Evolutionary conservation across 2,329 filamentous ascomycete species (phyloP), one percentile per base, ranked within the genome.

Genomic region (Podosphaera xanthii): DNA sequence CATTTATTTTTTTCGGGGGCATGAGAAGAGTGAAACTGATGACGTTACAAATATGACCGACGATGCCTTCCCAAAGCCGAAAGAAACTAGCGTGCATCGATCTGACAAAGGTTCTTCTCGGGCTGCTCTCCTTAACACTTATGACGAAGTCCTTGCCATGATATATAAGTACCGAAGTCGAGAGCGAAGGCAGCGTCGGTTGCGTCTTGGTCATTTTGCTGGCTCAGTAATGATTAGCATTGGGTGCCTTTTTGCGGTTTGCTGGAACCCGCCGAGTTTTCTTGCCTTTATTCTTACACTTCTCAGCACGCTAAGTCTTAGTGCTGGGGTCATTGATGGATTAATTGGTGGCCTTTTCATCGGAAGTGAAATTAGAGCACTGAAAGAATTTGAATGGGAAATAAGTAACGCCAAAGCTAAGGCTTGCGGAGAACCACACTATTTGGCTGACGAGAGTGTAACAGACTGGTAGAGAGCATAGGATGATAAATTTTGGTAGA

Each of bases 341-440:
- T 71, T 97, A 48, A 86, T 97, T 69, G 86, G 89, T 0, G 77
- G 92, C 0, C 71, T 97, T 56, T 98, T 98, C 69, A 84, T 95
- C 60, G 83, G 84, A 9, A 82, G 82, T 61, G 92, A 98, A 72
- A 72, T 96, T 61, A 78, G 88, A 60, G 83, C 85, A 3, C 73
- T 98, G 59, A 83, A 81, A 66, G 92, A 98, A 73, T 97, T 97
- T 72, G 82, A 92, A 69, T 96, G 88, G 86, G 92, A 98, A 71
- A 83, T 97, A 34, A 74, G 74, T 57, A 90, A 86, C 68, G 83
- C 84, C 10, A 82, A 69, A 62, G 64, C 62, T 3, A 64, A 63
- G 10, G 69, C 69, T 33, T 65, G 64, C 35, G 65, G 65, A 5
- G 69, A 69, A 38, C 38, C 62, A 7, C 62, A 64, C 57, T 58